These are phyloP conservation scores for Perkinsus olseni DNA, from an alignment of 169 alveolate genomes.

Conservation along the genomic window DNA sequence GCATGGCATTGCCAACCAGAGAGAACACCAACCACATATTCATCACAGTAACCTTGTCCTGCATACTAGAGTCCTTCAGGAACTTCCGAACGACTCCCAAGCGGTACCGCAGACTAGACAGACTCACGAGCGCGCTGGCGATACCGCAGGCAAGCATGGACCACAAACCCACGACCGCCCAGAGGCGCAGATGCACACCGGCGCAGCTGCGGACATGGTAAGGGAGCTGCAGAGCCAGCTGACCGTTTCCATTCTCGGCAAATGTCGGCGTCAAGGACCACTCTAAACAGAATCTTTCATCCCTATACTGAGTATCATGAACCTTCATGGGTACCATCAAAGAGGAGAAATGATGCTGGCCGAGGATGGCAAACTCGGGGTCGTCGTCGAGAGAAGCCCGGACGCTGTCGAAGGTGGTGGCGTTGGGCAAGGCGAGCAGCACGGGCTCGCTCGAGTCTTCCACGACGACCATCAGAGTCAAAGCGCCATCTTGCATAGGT, in stretches of 20 bases:
- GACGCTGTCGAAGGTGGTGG: neutral
- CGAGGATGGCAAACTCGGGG: neutral
- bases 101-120: neutral
- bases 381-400: neutral
- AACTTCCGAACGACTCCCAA: neutral
- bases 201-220: neutral
- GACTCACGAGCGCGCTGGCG: neutral
- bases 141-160: neutral
- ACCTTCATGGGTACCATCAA: neutral
- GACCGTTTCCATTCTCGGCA: neutral
- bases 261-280: neutral
- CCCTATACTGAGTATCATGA: neutral
- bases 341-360: neutral
- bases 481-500: neutral
- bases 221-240: neutral
- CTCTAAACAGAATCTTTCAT: neutral
- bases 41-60: neutral
- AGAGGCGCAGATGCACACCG: neutral
- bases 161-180: neutral
- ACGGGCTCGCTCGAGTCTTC: neutral
- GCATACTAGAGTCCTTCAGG: neutral
- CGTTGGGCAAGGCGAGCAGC: neutral
- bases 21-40: neutral
- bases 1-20: neutral
- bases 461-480: neutral